phyloP scores from a whole-genome alignment of 2,329 filamentous ascomycete species.

The Neopestalotiopsis rosae region DNA sequence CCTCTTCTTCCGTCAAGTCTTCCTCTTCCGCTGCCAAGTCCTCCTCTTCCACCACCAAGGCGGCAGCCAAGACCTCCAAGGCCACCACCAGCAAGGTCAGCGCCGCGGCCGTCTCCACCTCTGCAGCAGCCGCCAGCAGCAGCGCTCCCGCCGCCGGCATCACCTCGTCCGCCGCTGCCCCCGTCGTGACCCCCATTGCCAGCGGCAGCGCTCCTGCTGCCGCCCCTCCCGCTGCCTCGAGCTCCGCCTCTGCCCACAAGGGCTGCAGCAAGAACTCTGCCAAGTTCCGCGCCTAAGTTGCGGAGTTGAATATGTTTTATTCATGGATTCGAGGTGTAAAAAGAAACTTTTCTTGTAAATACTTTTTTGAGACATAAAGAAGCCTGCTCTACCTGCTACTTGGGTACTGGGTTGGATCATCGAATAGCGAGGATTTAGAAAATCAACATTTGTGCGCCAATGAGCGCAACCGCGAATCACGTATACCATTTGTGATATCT shows the following conservation, averaged over 20 bases:
- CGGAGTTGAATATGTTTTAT: too few species aligned
- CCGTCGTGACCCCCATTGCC: not conserved
- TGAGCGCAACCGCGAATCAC: too few species aligned
- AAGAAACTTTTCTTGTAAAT: not conserved
- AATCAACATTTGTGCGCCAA: too few species aligned
- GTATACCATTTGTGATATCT: too few species aligned
- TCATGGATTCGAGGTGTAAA: not conserved
- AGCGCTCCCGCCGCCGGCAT: not conserved
- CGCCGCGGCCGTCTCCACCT: not conserved
- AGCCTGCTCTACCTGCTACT: too few species aligned
- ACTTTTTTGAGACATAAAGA: not conserved
- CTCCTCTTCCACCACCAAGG: not conserved
- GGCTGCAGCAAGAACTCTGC: constrained; percentile 1
- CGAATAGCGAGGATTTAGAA: too few species aligned
- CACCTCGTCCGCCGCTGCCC: constrained; percentile 2
- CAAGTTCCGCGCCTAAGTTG: not conserved
- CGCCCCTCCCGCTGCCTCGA: not conserved
- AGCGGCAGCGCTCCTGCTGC: not conserved
- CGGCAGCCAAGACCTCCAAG: constrained; percentile 8
- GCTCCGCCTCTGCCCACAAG: not conserved
- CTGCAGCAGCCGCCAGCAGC: not conserved
- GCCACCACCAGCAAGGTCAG: not conserved
- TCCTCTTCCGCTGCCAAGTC: not conserved
- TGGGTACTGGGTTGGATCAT: too few species aligned
- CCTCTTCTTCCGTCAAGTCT: not conserved